Base-by-base conservation (phyloP, 2,329 filamentous ascomycete species). In the Fusarium denticulatum region DNA sequence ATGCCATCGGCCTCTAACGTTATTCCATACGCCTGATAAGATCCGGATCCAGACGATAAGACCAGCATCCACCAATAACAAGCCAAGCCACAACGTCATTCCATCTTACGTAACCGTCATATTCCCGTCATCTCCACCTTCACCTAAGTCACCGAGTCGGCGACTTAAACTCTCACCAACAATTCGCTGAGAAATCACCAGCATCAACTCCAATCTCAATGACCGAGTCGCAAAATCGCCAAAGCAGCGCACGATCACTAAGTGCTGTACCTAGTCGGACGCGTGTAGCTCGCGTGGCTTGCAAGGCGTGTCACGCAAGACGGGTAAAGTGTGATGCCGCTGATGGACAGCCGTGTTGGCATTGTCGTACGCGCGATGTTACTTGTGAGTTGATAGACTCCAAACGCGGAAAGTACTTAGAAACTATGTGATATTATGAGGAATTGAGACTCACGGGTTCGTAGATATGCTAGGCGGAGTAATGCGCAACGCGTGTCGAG, bases 311-410 rank as follows among this genome's bases (percentile, higher is more conserved):
- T 34, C 62, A 76, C 10, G 46, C 63, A 5, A 58, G 74, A 14
- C 74, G 74, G 2, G 74, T 76, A 8, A 75, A 71, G 47, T 76
- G 74, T 37, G 74, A 76, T 30, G 74, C 72, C 2, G 53, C 47
- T 2, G 74, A 75, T 7, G 72, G 63, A 0, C 65, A 72, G 14
- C 74, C 74, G 4, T 76, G 74, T 22, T 67, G 64, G 74, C 74
- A 76, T 34, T 76, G 74, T n/a, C 74, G 73, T 2, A 71, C 53
- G 0, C 68, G 74, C 3, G 26, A 63, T n/a, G 58, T 58, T 5
- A 3, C 63, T 11, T 76, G 74, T 18, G 68, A 76, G 34, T 42
- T 76, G 5, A 74, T 76, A 40, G 74, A 76, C 0, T 76, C 74
- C 0, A 67, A 66, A 13, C 63, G 74, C 16, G 74, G 74, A 20